phyloP scores from a whole-genome alignment of 2,329 filamentous ascomycete species.

The Tolypocladium capitatum region DNA sequence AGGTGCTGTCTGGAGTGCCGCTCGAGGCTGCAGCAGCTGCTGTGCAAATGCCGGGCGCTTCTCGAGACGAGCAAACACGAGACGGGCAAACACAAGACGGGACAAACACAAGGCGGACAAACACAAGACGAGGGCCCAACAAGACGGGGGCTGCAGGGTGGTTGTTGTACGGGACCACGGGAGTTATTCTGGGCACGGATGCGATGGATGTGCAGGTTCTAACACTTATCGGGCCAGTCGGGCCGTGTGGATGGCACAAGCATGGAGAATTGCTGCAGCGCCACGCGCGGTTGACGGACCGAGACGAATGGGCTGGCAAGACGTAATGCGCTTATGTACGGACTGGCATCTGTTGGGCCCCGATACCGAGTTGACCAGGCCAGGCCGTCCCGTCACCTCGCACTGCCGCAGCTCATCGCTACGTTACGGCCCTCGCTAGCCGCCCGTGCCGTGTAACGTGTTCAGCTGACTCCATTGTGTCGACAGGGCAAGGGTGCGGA shows the following conservation, averaged over 20 bases:
- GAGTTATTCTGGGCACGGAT: background rate
- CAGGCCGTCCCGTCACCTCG: background rate
- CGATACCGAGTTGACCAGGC: no score
- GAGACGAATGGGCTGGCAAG: slow-evolving; percentile 11
- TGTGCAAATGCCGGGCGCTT: background rate
- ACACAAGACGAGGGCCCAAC: no score
- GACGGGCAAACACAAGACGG: no score
- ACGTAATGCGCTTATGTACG: slow-evolving; percentile 16
- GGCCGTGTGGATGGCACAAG: background rate
- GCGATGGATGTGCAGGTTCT: background rate
- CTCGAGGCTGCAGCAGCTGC: background rate
- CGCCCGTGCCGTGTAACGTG: background rate
- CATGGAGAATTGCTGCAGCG: background rate
- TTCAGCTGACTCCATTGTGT: background rate
- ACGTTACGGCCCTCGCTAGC: background rate
- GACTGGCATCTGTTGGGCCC: no score
- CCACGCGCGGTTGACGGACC: background rate
- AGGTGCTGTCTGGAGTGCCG: background rate
- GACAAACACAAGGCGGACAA: background rate
- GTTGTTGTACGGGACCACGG: background rate
- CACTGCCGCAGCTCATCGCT: background rate
- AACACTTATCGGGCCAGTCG: background rate
- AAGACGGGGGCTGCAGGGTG: background rate
- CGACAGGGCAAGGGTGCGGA: background rate
- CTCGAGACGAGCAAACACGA: background rate